Conservation (phyloP, 148 eudicot genomes). For the Amaranthus cruentus region DNA sequence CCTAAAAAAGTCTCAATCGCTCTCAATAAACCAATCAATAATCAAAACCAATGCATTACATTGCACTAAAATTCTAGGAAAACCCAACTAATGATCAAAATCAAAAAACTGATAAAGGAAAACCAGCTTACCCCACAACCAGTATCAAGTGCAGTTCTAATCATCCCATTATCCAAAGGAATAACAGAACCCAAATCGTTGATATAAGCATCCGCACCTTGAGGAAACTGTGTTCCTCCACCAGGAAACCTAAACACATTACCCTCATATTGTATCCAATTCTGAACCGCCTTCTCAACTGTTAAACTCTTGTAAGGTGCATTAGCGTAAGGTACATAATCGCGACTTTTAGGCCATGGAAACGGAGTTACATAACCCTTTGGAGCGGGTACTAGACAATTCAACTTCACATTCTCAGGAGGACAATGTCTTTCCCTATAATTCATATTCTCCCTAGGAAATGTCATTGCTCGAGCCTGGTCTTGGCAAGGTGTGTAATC, state of each 20-base stretch:
- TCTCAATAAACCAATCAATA: neutral
- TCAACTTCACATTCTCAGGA: conserved; percentile 36
- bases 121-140: conserved; percentile 48
- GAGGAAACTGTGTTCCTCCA: conserved; percentile 61
- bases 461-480: conserved; percentile 50
- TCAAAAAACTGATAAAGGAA: neutral
- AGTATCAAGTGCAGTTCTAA: conserved; percentile 55
- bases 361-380: conserved; percentile 53
- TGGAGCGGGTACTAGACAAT: conserved; percentile 48
- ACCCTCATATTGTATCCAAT: conserved; percentile 59
- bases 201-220: conserved; percentile 51
- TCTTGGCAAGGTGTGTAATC: conserved; percentile 56
- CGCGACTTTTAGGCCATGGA: conserved; percentile 52
- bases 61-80: too few species aligned
- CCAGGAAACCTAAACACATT: conserved; percentile 56
- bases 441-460: conserved; percentile 45
- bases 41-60: too few species aligned
- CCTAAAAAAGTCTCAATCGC: conserved; percentile 24
- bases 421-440: conserved; percentile 54
- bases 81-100: neutral
- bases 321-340: conserved; percentile 53
- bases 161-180: conserved; percentile 41
- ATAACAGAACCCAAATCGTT: conserved; percentile 43
- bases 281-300: conserved; percentile 55
- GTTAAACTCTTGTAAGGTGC: conserved; percentile 54